Base-by-base conservation (phyloP, 2,329 filamentous ascomycete genomes). In the Pleoardoris graminearum region DNA sequence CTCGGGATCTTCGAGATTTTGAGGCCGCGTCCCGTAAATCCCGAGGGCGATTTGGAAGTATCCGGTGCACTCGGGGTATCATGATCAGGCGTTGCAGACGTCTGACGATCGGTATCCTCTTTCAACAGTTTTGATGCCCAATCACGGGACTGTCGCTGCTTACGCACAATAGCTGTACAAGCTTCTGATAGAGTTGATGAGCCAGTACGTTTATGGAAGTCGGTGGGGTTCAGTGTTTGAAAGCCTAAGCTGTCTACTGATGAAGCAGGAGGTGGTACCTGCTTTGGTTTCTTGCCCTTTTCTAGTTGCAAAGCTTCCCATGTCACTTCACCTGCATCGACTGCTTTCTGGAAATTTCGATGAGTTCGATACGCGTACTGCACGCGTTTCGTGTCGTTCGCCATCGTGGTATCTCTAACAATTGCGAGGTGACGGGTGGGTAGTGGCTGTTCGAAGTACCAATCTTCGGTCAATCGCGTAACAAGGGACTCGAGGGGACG, bases 361-460 rank as follows among this genome's bases (percentile, higher is more conserved):
- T 77, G 74, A 0, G 82, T 80, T 46, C 82, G 82, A 57, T 85
- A 83, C 7, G 81, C 66, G 65, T 82, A 86, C 53, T 81, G 78
- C 35, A 72, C 53, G 22, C 63, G 69, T 29, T 67, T 71, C 51
- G 67, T 71, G 16, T 79, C 80, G 11, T 75, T 71, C 12, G 74
- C 74, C 12, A 81, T 73, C 2, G 75, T 73, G 5, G 77, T 80
- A 49, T 85, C 82, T 54, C 82, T 74, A 29, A 86, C 76, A 25
- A 86, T 72, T 10, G 80, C 76, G 14, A 85, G 68, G 61, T 85
- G 82, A 16, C 80, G 78, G 19, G 86, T 72, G 63, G 84, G 78
- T 3, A 73, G 68, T 21, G 84, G 83, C 59, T 87, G 84, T n/a
- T 80, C 81, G 14, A 79, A 61, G 48, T 83, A 78, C 79, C 83